Percentiles rank a stretch among this genome's conserved stretches.
phyloP scores from a whole-genome alignment of 1,284 basidiomycete species.

The Fomitopsis schrenkii region DNA sequence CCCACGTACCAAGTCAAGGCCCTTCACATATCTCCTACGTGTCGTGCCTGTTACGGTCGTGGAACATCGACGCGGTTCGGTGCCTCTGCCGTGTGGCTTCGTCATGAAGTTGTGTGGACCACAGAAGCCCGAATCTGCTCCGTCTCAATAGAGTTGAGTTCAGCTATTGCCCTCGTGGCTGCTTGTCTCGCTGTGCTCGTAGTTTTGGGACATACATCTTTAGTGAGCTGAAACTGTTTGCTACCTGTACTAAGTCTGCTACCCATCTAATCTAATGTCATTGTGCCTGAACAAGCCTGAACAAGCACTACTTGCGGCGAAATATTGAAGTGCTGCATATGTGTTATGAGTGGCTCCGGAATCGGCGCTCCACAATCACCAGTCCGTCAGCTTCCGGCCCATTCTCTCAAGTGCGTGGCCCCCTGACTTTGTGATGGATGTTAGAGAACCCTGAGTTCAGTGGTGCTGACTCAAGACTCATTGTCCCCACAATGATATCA shows the following conservation, averaged over 20 bases:
- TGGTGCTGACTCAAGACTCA: too few species aligned
- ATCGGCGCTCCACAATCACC: too few species aligned
- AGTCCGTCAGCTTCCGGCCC: too few species aligned
- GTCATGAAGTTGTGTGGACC: constrained; percentile 32
- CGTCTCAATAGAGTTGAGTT: constrained; percentile 58
- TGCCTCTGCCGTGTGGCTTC: constrained; percentile 18
- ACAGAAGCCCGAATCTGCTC: constrained; percentile 33
- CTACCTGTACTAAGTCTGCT: not conserved
- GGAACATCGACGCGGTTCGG: constrained; percentile 22
- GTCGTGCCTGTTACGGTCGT: constrained; percentile 42
- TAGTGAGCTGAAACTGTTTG: not conserved
- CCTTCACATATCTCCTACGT: constrained; percentile 22
- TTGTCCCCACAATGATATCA: too few species aligned
- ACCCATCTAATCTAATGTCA: too few species aligned
- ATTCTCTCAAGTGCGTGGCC: too few species aligned
- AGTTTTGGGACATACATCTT: constrained; percentile 57
- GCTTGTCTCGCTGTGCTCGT: constrained; percentile 37
- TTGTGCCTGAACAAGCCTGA: too few species aligned
- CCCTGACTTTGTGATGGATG: too few species aligned
- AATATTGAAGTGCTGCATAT: not conserved
- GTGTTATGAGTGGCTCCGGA: not conserved
- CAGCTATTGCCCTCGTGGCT: constrained; percentile 22
- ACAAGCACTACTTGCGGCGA: too few species aligned
- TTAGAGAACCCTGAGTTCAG: too few species aligned
- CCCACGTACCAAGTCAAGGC: constrained; percentile 47